A percentile compares a stretch with the other conserved stretches of the same genome.
phyloP scores from a whole-genome alignment of 192 early-diverging fungal species.

The Phycomyces nitens region DNA sequence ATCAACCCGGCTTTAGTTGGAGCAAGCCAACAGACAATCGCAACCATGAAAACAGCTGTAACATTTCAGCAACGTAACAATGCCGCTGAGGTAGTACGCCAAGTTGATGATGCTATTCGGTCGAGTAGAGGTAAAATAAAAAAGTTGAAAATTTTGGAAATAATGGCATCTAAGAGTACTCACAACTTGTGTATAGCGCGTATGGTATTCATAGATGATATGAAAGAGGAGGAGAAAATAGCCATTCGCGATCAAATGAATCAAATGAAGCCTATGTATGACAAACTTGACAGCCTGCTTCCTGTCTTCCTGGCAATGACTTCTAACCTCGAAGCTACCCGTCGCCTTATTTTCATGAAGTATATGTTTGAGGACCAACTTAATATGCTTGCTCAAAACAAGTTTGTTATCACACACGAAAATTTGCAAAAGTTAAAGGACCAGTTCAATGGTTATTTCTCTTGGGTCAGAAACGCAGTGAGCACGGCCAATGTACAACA shows the following conservation, averaged over 20 bases:
- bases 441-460: constrained; percentile 43
- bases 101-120: constrained; percentile 38
- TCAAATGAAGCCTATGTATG: constrained; percentile 41
- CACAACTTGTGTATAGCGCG: neutral
- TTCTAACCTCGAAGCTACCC: constrained; percentile 40
- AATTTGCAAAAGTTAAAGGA: constrained; percentile 45
- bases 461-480: constrained; percentile 41
- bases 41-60: neutral
- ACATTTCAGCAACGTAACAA: constrained; percentile 23
- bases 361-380: constrained; percentile 53
- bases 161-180: neutral
- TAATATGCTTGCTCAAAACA: constrained; percentile 37
- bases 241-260: constrained; percentile 37
- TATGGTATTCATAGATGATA: constrained; percentile 18
- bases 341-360: constrained; percentile 50
- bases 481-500: constrained; percentile 13
- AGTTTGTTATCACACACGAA: constrained; percentile 43
- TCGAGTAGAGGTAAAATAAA: constrained; percentile 32
- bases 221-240: constrained; percentile 42
- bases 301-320: constrained; percentile 49
- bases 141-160: too few species aligned
- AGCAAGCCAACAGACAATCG: neutral
- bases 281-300: constrained; percentile 46
- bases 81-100: constrained; percentile 35
- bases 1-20: constrained; percentile 10